Base-by-base conservation (phyloP, 2,329 filamentous ascomycete genomes). In the Bisporella sp. region DNA sequence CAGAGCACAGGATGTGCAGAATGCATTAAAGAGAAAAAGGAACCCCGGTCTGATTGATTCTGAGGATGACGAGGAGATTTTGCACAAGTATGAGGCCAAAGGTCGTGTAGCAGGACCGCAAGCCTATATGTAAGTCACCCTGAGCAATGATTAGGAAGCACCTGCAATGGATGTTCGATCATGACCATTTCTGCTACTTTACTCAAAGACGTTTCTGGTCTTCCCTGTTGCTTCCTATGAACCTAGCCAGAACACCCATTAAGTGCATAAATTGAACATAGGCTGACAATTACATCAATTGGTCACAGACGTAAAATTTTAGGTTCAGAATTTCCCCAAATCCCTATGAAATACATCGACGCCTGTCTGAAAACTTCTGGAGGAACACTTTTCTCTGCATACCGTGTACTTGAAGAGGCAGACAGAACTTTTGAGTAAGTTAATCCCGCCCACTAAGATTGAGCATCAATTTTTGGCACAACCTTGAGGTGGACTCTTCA, bases 311-410 rank as follows among this genome's bases (percentile, higher is more conserved):
- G 54, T 2, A 51, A 21, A 5, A 57, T 65, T n/a, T 43, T 65
- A 5, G 46, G 47, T n/a, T 43, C 46, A 5, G 63, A 66, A 32
- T 75, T 73, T 55, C 60, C 62, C 6, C 51, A 59, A 21, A 66
- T 69, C 28, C 67, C 71, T 1, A 62, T 64, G 41, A 49, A 46
- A 5, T 69, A 67, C 48, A 68, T 75, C 43, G 62, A 68, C 43
- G 53, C 57, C 5, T 58, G 66, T 6, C 50, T 73, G 8, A 43
- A 47, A 4, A 55, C 63, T 7, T 63, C 64, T 42, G 57, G 62
- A 41, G 59, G 63, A 42, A 60, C 58, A 31, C 51, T 68, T 8
- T 67, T 63, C 45, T 56, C 61, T 5, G 48, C 63, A 9, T 66
- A 66, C 45, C 55, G 58, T 48, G 57, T 59, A 1, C 59, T 69